phyloP scores from a whole-genome alignment of 148 eudicot genomes.

The Rhododendron vialii region DNA sequence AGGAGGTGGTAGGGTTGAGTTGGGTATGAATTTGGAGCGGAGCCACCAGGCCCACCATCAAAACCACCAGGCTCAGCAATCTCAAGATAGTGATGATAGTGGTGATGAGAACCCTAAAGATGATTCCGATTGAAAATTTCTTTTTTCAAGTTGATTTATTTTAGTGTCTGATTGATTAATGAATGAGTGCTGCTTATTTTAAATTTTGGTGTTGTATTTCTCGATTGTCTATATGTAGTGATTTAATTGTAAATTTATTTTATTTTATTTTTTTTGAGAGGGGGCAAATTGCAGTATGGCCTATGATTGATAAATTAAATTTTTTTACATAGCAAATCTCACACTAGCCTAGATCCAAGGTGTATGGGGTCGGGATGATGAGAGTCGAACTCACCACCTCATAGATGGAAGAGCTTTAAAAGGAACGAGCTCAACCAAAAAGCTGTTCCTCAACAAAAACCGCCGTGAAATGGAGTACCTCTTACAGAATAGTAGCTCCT shows the following conservation, averaged over 20 bases:
- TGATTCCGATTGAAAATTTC: slow-evolving; percentile 15
- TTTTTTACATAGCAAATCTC: too few species aligned
- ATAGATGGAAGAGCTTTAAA: neutral
- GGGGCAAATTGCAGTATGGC: neutral
- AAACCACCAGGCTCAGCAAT: neutral
- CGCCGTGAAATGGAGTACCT: too few species aligned
- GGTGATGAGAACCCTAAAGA: slow-evolving; percentile 22
- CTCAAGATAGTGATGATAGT: slow-evolving; percentile 20
- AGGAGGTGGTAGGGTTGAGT: slow-evolving; percentile 16
- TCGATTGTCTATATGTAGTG: neutral
- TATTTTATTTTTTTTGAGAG: too few species aligned
- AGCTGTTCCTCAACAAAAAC: too few species aligned
- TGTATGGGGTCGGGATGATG: neutral
- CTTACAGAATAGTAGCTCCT: too few species aligned
- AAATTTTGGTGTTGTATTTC: neutral
- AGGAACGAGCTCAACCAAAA: too few species aligned
- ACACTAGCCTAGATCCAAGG: neutral
- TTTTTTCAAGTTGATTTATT: neutral
- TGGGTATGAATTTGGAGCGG: slow-evolving; percentile 37
- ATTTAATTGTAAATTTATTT: neutral
- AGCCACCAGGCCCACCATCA: slow-evolving; percentile 2
- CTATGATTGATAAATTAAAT: neutral
- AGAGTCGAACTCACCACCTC: neutral
- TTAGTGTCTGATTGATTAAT: neutral
- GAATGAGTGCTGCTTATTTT: neutral